Conservation (phyloP, 129 eudicot genomes). For the Escallonia herrerae region DNA sequence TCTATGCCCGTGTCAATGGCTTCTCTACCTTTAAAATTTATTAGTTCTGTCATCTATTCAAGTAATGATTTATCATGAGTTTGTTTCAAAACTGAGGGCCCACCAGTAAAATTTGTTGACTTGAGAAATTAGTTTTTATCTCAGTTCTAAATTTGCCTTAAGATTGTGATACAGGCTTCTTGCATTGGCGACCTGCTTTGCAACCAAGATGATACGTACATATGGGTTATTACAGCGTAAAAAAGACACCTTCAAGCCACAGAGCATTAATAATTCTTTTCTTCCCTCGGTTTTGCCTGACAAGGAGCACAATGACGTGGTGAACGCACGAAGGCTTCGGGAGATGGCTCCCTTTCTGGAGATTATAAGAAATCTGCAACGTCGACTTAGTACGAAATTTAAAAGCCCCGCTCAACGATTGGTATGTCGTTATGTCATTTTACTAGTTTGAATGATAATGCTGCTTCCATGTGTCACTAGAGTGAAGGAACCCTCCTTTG, state of each 20-base stretch:
- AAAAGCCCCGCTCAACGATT: constrained; percentile 48
- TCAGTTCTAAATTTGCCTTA: constrained; percentile 1
- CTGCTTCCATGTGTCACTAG: constrained; percentile 8
- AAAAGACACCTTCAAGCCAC: constrained; percentile 28
- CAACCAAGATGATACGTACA: constrained; percentile 64
- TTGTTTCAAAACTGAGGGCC: too few species aligned
- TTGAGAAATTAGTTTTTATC: too few species aligned
- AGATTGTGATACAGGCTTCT: constrained; percentile 65
- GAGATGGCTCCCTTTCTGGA: constrained; percentile 76
- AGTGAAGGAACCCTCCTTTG: constrained; percentile 9
- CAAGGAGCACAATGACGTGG: constrained; percentile 32
- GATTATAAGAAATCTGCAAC: constrained; percentile 65
- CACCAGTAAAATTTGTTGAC: too few species aligned
- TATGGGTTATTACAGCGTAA: constrained; percentile 65
- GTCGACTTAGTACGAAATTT: constrained; percentile 51
- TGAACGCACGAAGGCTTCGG: constrained; percentile 42
- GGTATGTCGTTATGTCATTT: constrained; percentile 39
- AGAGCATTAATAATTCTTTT: constrained; percentile 26
- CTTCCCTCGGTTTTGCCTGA: constrained; percentile 32
- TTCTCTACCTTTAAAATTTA: too few species aligned
- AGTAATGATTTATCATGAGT: too few species aligned
- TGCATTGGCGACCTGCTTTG: constrained; percentile 60
- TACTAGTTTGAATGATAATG: not conserved
- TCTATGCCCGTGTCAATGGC: too few species aligned
- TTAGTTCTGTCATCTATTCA: too few species aligned